Base-by-base conservation (phyloP, 495 filamentous ascomycete species). In the Physcia stellaris region DNA sequence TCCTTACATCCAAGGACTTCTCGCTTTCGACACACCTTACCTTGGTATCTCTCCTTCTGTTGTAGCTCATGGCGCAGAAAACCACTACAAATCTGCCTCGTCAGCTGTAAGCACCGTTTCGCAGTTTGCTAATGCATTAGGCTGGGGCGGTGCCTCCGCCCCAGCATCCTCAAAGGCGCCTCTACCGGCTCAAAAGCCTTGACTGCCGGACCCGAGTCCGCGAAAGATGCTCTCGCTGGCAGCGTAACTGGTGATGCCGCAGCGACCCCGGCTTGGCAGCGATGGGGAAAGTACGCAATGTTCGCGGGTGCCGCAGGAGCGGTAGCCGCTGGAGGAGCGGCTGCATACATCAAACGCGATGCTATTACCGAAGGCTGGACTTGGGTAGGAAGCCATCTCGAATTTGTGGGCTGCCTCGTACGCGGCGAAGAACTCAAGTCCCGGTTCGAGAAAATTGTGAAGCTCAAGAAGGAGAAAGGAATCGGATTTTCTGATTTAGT, bases 21-120 rank as follows among this genome's bases (percentile, higher is more conserved):
- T 96, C 17, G 85, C 88, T 24, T 95, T 96, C 54, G 90, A 98
- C 58, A 98, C 90, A 0, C 90, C 90, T 2, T 98, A 79, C 47
- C 69, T 98, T 0, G 88, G 90, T 15, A 86, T 98, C 41, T 74
- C 82, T 4, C 86, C 90, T 0, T 78, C 82, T 17, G 83, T 95
- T 0, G 75, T 95, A 4, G 86, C 88, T 3, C 80, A 95, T 51
- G 79, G 82, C 15, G 88, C 86, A 7, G 85, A 95, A 56, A 74
- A 68, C 4, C 86, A 95, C 43, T 83, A 84, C 54, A 79, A 80
- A 29, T 79, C 72, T 17, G 83, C 80, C 12, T 66, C 71, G 6
- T 60, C 76, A 0, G 81, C 85, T 5, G 70, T 87, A 43, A 68
- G 71, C 27, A 71, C 83, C 29, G 62, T 93, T 17, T 67, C 63